Evolutionary conservation across 805 yeast genomes (phyloP), one percentile per base, ranked within the genome.

Genomic region (Nematodospora valgi): DNA sequence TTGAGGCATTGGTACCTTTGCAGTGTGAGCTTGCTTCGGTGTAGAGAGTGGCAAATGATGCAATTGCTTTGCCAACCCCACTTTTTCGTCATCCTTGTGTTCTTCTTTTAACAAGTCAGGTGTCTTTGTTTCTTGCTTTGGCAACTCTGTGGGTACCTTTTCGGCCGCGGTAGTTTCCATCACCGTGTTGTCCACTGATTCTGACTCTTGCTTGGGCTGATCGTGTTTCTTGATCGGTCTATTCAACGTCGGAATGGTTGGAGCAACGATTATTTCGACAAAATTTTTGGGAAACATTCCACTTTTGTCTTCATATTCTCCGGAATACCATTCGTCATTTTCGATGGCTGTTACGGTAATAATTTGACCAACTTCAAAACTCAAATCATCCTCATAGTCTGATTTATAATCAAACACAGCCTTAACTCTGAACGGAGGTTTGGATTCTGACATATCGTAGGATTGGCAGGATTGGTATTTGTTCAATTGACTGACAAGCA

Each of bases 271-370:
- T 15, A 43, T 37, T 32, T 76, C 76, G 4, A 91, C 98, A 63
- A 86, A 91, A 51, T 78, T 79, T 54, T 74, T 77, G 3, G 98
- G 98, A 49, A 93, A 93, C 64, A 89, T 80, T 6, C 98, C 98
- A 14, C 74, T 59, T 29, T 62, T 59, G 4, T 86, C 86, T 21
- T 64, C 62, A 48, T 74, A 83, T 4, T 69, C 62, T 3, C 98
- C 98, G 25, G 74, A 66, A 52, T 76, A 83, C 98, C 98, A 93
- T 44, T 89, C 96, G 5, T 80, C 95, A 56, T 91, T 97, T 47
- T 87, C 96, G 35, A 86, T 69, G 24, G 76, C 78, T 4, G 81
- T 78, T 18, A 91, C 96, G 3, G 78, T 75, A 45, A 91, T 81
- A 19, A 74, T 45, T 54, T 84, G 87, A 14, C 84, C 89, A 4